These are phyloP conservation scores for Saxophila tyrrhenica DNA, from an alignment of 495 filamentous ascomycete species.

Conservation along the genomic window DNA sequence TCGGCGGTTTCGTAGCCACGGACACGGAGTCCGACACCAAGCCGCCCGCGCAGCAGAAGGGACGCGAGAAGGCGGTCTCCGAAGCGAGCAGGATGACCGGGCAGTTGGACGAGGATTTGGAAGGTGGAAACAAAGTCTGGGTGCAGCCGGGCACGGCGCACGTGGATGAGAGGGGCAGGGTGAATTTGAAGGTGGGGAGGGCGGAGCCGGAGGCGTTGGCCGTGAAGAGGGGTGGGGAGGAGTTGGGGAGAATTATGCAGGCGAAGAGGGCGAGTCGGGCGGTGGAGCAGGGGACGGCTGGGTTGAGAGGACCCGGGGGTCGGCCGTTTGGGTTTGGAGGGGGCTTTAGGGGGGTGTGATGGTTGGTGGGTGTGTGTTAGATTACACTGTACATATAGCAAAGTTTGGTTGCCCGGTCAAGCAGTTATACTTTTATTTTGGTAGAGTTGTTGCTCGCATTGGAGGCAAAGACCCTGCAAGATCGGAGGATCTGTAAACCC, in stretches of 20 bases:
- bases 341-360: not conserved
- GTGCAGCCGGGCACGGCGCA: slow-evolving; percentile 7
- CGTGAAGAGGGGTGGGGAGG: slow-evolving; percentile 5
- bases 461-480: no score
- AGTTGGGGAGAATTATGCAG: not conserved
- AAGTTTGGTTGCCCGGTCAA: no score
- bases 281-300: not conserved
- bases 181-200: slow-evolving; percentile 8
- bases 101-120: slow-evolving; percentile 5
- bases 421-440: no score
- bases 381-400: no score
- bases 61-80: not conserved
- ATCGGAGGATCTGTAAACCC: no score
- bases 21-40: slow-evolving; percentile 5
- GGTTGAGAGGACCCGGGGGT: not conserved
- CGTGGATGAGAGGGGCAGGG: slow-evolving; percentile 13
- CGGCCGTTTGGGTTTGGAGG: not conserved
- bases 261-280: not conserved
- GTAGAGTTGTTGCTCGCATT: no score
- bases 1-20: slow-evolving; percentile 24
- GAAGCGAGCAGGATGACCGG: slow-evolving; percentile 2
- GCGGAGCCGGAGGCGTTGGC: slow-evolving; percentile 12
- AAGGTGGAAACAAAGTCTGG: slow-evolving; percentile 18
- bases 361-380: not conserved
- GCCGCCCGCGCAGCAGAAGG: not conserved